These are phyloP conservation scores for Durio zibethinus DNA, from an alignment of 345 rosid species.

Conservation along the genomic window DNA sequence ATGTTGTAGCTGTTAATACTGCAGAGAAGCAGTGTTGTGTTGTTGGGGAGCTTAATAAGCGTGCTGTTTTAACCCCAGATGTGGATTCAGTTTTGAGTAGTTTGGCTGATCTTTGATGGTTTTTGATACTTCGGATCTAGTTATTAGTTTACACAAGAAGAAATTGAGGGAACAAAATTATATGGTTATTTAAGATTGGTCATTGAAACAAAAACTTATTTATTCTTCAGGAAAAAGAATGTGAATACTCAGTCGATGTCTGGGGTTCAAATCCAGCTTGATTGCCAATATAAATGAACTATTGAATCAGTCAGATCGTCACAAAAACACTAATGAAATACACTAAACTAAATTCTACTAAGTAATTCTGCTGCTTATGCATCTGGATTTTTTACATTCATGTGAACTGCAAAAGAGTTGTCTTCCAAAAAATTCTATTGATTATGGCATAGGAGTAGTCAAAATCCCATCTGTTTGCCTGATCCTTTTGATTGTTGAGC, in stretches of 20 bases:
- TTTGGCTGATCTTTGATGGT: constrained; percentile 30
- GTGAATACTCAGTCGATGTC: not conserved
- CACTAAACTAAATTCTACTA: too few species aligned
- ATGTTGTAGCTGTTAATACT: constrained; percentile 52
- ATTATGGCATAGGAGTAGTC: not conserved
- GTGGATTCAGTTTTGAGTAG: constrained; percentile 52
- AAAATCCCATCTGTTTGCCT: not conserved
- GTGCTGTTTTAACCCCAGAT: constrained; percentile 63
- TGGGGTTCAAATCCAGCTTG: not conserved
- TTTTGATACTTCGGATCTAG: not conserved
- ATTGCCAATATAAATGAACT: not conserved
- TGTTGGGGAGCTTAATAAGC: constrained; percentile 65
- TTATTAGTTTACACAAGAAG: constrained; percentile 8
- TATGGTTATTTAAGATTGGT: not conserved
- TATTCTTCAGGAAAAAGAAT: not conserved
- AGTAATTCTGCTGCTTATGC: not conserved
- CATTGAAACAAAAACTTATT: not conserved
- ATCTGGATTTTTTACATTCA: not conserved
- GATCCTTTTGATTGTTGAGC: too few species aligned
- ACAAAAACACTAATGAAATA: not conserved
- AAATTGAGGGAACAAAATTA: not conserved
- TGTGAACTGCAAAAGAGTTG: not conserved
- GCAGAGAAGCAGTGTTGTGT: constrained; percentile 50
- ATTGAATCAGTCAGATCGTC: not conserved
- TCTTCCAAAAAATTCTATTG: not conserved